Conservation (phyloP, 768 basidiomycete species). For the Lactarius hengduanensis region DNA sequence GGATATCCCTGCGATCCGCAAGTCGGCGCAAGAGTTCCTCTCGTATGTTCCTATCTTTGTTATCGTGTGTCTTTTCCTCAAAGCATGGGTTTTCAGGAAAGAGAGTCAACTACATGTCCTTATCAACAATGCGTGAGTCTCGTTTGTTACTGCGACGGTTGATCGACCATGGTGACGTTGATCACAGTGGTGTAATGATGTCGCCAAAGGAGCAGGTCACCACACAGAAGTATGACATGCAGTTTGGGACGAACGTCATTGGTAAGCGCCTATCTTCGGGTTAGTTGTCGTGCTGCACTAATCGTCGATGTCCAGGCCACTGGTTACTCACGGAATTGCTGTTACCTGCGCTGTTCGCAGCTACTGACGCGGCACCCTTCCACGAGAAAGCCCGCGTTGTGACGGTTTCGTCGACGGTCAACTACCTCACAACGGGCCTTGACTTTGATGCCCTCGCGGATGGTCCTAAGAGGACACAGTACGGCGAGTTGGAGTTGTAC, state of each 20-base stretch:
- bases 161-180: neutral
- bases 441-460: conserved; percentile 42
- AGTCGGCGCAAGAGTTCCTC: conserved; percentile 42
- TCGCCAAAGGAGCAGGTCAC: conserved; percentile 43
- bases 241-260: conserved; percentile 56
- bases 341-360: conserved; percentile 46
- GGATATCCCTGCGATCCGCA: conserved; percentile 39
- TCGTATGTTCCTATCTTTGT: conserved; percentile 31
- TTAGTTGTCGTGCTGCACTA: neutral
- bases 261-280: conserved; percentile 34
- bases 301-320: conserved; percentile 43
- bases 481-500: conserved; percentile 27
- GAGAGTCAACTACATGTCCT: conserved; percentile 48
- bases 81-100: conserved; percentile 35
- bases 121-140: conserved; percentile 51
- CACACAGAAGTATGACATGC: conserved; percentile 50
- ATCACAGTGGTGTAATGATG: conserved; percentile 48
- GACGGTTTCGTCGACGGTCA: conserved; percentile 44
- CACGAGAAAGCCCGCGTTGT: conserved; percentile 46
- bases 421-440: conserved; percentile 36
- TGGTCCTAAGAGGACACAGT: conserved; percentile 29
- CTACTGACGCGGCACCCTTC: conserved; percentile 40
- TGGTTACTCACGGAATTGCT: conserved; percentile 57
- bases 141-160: neutral
- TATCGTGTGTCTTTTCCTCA: conserved; percentile 8